Base-by-base conservation (phyloP, 352 stramenopile species). In the Pythium angustatum region DNA sequence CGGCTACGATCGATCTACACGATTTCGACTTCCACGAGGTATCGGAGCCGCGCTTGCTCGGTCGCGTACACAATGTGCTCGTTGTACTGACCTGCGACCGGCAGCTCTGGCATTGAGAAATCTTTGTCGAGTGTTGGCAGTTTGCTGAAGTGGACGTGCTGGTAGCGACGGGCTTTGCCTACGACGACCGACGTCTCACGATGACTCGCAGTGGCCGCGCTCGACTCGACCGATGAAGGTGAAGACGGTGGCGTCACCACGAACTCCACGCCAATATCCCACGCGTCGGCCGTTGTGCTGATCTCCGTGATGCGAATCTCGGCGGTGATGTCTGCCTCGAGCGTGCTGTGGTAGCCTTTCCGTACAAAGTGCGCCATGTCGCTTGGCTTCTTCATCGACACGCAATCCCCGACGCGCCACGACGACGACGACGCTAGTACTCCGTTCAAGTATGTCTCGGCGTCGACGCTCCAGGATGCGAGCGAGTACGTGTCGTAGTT, bases 11-110 rank as follows among this genome's bases (percentile, higher is more conserved):
- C n/a, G n/a, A n/a, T n/a, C 14, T 49, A 60, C 28, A 11, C n/a
- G 5, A 50, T 22, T 19, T 69, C 62, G 5, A 69, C 53, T 22
- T 69, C 54, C n/a, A 69, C 62, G 21, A 69, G 22, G 48, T 69
- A 69, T 10, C 62, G 62, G 36, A 69, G 54, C 24, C 62, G 48
- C 2, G 45, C 55, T 21, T 69, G 62, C 36, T 62, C 45, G 0
- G 54, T 40, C 4, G 45, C 5, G 24, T 64, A 64, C 28, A 69
- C 62, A 31, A 69, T 54, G 40, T 64, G 54, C 24, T 69, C 62
- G 48, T 69, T 64, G 47, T 69, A 69, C 55, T 58, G 24, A 45
- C 38, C 31, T 4, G 12, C 38, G 3, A 9, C 38, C 0, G 34
- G 52, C 6, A 49, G 62, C 36, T 57, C 15, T 3, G 36, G 19